These are phyloP conservation scores for Penicillium tannophilum DNA, from an alignment of 495 filamentous ascomycete species.

Conservation along the genomic window DNA sequence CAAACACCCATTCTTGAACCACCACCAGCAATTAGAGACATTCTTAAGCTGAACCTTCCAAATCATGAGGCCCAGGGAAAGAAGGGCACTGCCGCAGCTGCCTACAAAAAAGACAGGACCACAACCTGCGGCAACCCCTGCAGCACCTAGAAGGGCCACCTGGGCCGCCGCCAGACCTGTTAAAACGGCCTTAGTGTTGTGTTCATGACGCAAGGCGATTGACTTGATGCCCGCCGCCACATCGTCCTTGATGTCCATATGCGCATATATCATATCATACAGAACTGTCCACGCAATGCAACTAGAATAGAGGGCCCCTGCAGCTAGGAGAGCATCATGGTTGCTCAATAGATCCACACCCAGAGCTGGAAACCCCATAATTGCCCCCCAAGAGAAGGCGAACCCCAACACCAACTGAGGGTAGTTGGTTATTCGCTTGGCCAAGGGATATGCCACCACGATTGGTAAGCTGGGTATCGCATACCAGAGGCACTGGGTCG, in stretches of 20 bases:
- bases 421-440: slow-evolving; percentile 92
- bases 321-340: slow-evolving; percentile 61
- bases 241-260: slow-evolving; percentile 98
- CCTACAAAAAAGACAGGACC: slow-evolving; percentile 85
- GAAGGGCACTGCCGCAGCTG: slow-evolving; percentile 79
- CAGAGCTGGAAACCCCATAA: slow-evolving; percentile 94
- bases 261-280: slow-evolving; percentile 99
- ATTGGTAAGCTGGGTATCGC: slow-evolving; percentile 82
- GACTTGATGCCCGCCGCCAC: slow-evolving; percentile 91
- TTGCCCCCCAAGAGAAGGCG: slow-evolving; percentile 95
- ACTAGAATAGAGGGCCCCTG: slow-evolving; percentile 76
- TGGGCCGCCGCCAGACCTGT: slow-evolving; percentile 74
- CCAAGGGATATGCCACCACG: slow-evolving; percentile 83
- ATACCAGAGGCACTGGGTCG: slow-evolving; percentile 79
- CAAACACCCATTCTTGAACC: slow-evolving; percentile 80
- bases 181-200: slow-evolving; percentile 84
- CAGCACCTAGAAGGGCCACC: slow-evolving; percentile 74
- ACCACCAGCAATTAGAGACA: slow-evolving; percentile 92
- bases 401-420: slow-evolving; percentile 90
- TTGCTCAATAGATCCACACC: slow-evolving; percentile 78
- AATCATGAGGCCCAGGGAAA: slow-evolving; percentile 84
- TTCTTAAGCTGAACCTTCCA: slow-evolving; percentile 81
- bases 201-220: slow-evolving; percentile 86
- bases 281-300: slow-evolving; percentile 93
- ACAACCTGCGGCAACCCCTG: slow-evolving; percentile 71